A percentile compares a stretch with the other conserved stretches of the same genome.
phyloP scores from a whole-genome alignment of 352 stramenopile genomes.

The Globisporangium perplexum region DNA sequence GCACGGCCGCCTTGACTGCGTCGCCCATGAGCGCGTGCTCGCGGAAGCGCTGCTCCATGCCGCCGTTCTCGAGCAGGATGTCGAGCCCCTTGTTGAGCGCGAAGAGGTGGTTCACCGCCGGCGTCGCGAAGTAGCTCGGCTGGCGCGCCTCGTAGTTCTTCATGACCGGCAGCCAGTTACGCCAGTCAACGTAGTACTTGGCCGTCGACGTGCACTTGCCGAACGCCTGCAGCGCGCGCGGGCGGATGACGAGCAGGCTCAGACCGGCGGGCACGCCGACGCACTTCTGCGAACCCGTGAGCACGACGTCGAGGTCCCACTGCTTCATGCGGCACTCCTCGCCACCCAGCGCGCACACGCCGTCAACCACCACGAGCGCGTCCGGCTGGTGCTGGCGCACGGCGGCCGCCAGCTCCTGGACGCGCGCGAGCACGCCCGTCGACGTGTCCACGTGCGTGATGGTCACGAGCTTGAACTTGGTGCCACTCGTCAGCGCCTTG shows the following conservation, averaged over 20 bases:
- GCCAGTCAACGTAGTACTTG: conserved; percentile 79
- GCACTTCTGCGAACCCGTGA: conserved; percentile 79
- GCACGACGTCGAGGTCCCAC: conserved; percentile 74
- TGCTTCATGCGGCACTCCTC: conserved; percentile 79
- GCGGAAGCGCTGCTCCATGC: conserved; percentile 72
- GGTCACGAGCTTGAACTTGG: conserved; percentile 57
- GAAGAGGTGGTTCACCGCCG: conserved; percentile 76
- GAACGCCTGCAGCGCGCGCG: conserved; percentile 57
- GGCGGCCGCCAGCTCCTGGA: conserved; percentile 47
- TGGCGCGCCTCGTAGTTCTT: conserved; percentile 78
- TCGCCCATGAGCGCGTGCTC: conserved; percentile 56
- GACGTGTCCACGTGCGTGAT: conserved; percentile 81
- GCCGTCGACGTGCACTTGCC: conserved; percentile 44
- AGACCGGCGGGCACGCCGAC: conserved; percentile 63
- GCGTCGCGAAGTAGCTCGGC: conserved; percentile 73
- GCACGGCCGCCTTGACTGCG: conserved; percentile 65
- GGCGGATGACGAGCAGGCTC: conserved; percentile 59
- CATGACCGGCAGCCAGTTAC: conserved; percentile 80
- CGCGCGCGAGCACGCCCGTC: conserved; percentile 55
- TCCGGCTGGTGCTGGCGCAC: conserved; percentile 58
- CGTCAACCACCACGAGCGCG: conserved; percentile 61
- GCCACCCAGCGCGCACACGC: conserved; percentile 61
- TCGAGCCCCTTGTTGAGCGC: conserved; percentile 60
- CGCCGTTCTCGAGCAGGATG: conserved; percentile 65
- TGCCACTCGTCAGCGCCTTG: conserved; percentile 28